phyloP scores from a whole-genome alignment of 2,329 filamentous ascomycete genomes.

The Penicillium sclerotiorum region DNA sequence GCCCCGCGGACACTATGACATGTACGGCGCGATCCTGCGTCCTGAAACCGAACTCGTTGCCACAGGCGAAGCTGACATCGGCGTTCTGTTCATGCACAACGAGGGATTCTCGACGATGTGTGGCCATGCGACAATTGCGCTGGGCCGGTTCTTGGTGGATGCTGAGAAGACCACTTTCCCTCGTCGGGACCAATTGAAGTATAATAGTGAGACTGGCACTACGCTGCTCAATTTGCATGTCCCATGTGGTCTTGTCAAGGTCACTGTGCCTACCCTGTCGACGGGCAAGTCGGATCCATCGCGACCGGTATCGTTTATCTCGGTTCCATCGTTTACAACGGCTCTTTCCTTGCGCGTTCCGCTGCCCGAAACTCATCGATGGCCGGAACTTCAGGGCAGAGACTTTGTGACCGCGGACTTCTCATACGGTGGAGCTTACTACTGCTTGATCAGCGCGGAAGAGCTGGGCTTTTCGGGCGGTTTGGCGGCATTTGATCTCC shows the following conservation, averaged over 20 bases:
- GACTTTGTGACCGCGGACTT: constrained; percentile 37
- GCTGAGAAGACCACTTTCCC: constrained; percentile 46
- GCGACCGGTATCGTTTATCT: constrained; percentile 45
- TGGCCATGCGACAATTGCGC: constrained; percentile 55
- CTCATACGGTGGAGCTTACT: constrained; percentile 52
- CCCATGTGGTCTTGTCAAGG: constrained; percentile 48
- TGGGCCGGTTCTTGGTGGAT: constrained; percentile 50
- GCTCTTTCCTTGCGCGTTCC: constrained; percentile 34
- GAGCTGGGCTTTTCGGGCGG: constrained; percentile 44
- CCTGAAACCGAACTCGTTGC: constrained; percentile 46
- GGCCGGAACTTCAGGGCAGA: constrained; percentile 40
- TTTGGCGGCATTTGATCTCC: constrained; percentile 32
- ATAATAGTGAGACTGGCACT: constrained; percentile 28
- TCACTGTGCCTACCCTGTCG: constrained; percentile 44
- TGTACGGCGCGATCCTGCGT: constrained; percentile 55
- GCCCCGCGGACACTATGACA: constrained; percentile 54
- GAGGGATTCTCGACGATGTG: constrained; percentile 56
- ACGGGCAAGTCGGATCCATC: constrained; percentile 40
- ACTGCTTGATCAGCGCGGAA: constrained; percentile 39
- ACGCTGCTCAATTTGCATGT: constrained; percentile 45
- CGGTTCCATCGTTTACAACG: constrained; percentile 46
- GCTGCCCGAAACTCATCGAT: constrained; percentile 34
- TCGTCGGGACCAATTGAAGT: constrained; percentile 31
- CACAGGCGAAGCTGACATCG: constrained; percentile 49
- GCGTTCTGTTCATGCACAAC: constrained; percentile 52